These are phyloP conservation scores for Solanum okadae DNA, from an alignment of 257 asterid species.

Conservation along the genomic window DNA sequence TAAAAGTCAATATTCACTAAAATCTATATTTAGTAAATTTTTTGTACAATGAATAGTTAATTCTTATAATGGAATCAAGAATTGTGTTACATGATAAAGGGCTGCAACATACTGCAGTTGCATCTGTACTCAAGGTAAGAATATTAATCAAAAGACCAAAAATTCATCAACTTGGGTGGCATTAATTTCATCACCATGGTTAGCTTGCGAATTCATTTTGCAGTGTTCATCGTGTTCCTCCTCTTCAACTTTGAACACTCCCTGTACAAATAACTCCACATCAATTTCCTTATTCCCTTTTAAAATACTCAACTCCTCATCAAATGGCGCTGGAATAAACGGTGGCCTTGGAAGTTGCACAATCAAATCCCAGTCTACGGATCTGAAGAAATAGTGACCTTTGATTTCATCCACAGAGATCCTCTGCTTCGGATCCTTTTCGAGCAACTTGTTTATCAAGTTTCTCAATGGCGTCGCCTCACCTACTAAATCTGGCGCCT, in stretches of 20 bases:
- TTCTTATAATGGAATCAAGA: not conserved
- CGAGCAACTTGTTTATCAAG: slow-evolving; percentile 65
- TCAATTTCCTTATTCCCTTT: slow-evolving; percentile 43
- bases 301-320: slow-evolving; percentile 14
- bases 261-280: slow-evolving; percentile 60
- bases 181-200: slow-evolving; percentile 6
- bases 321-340: slow-evolving; percentile 53
- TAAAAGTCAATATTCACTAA: not conserved
- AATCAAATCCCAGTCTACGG: slow-evolving; percentile 59
- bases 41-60: not conserved
- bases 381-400: slow-evolving; percentile 49
- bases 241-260: slow-evolving; percentile 34
- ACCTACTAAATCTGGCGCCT: slow-evolving; percentile 56
- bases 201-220: not conserved
- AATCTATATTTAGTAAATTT: not conserved
- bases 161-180: slow-evolving; percentile 40
- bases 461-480: slow-evolving; percentile 75
- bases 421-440: slow-evolving; percentile 65
- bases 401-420: slow-evolving; percentile 43
- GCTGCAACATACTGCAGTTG: not conserved
- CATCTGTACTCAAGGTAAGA: not conserved
- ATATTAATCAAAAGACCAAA: slow-evolving; percentile 28
- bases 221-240: slow-evolving; percentile 17
- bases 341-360: slow-evolving; percentile 77
- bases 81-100: not conserved